Conservation (phyloP, 345 rosid species). For the Anastatica hierochuntica region DNA sequence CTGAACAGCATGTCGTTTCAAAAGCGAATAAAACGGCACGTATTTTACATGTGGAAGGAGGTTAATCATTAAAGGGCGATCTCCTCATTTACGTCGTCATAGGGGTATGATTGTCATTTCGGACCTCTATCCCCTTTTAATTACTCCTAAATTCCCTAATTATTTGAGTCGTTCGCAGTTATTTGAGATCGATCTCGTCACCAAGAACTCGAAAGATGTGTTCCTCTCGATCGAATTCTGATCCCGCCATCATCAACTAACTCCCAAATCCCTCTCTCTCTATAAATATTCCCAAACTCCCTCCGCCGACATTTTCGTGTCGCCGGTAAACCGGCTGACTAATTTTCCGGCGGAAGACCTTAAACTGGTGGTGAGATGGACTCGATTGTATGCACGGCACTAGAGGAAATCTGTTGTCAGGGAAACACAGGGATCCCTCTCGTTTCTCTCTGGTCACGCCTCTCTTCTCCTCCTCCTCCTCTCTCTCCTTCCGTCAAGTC, state of each 20-base stretch:
- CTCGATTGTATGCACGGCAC: slow-evolving; percentile 38
- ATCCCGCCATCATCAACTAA: slow-evolving; percentile 11
- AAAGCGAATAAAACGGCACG: background rate
- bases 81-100: no score
- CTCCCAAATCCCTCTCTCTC: background rate
- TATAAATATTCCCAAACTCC: background rate
- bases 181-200: slow-evolving; percentile 13
- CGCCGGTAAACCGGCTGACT: background rate
- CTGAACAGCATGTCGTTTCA: background rate
- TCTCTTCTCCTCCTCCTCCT: slow-evolving; percentile 24
- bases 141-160: background rate
- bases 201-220: slow-evolving; percentile 10
- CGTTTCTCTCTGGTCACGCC: slow-evolving; percentile 36
- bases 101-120: no score
- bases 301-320: background rate
- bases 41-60: no score
- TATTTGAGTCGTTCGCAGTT: slow-evolving; percentile 6
- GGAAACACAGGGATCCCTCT: slow-evolving; percentile 41
- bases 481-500: slow-evolving; percentile 26
- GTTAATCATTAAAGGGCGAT: no score
- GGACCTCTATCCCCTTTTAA: no score
- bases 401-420: slow-evolving; percentile 54
- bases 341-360: background rate
- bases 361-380: slow-evolving; percentile 33
- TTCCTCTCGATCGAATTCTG: slow-evolving; percentile 1